These are phyloP conservation scores for Leptographium procerum DNA, from an alignment of 2,329 filamentous ascomycete genomes.

Conservation along the genomic window DNA sequence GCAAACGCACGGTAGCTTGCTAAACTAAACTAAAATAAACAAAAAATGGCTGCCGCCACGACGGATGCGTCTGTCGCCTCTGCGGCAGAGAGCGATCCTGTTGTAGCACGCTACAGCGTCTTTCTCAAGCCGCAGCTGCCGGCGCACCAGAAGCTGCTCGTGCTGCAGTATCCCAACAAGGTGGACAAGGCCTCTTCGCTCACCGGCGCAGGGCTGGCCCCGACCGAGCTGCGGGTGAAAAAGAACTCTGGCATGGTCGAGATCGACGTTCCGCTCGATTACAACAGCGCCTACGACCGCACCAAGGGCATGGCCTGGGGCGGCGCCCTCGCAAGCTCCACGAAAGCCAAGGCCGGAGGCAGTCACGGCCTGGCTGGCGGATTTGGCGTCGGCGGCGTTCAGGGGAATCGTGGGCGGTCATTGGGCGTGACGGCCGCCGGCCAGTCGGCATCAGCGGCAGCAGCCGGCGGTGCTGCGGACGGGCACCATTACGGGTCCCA, in stretches of 20 bases:
- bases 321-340: conserved; percentile 54
- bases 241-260: conserved; percentile 73
- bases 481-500: conserved; percentile 20
- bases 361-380: conserved; percentile 62
- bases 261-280: conserved; percentile 77
- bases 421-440: conserved; percentile 18
- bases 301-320: conserved; percentile 77
- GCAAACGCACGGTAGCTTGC: not conserved
- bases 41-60: not conserved
- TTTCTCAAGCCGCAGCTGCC: conserved; percentile 68
- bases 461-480: not conserved
- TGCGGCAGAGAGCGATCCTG: conserved; percentile 47
- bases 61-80: not conserved
- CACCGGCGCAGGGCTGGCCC: conserved; percentile 45
- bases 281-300: conserved; percentile 65
- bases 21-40: not conserved
- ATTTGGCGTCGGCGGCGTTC: conserved; percentile 49
- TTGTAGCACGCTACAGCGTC: conserved; percentile 69
- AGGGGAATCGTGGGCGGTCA: conserved; percentile 19
- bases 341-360: conserved; percentile 48
- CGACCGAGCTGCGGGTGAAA: conserved; percentile 73
- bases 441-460: conserved; percentile 14
- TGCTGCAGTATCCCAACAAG: conserved; percentile 85
- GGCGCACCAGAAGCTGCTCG: conserved; percentile 53
- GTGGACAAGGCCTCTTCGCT: conserved; percentile 35